Base-by-base conservation (phyloP, 2,329 filamentous ascomycete species). In the Nemania sp. region DNA sequence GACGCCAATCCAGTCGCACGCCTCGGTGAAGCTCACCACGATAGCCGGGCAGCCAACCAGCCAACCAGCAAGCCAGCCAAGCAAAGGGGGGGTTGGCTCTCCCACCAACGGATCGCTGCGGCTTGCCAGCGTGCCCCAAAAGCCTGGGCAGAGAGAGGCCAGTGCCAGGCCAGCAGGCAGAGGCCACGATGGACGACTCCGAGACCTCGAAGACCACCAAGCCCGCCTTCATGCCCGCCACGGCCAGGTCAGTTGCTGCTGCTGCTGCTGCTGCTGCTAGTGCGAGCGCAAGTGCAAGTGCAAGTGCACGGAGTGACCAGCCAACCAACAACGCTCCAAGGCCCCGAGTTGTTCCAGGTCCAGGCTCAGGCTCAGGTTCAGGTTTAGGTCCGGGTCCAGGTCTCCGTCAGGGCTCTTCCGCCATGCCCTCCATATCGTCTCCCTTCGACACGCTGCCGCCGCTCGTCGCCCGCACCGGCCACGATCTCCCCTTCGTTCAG, bases 401-500 rank as follows among this genome's bases (percentile, higher is more conserved):
- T n/a, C 24, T 19, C 6, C 8, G 44, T 6, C 33, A 33, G n/a
- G 7, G 33, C 14, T 15, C 28, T 23, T 31, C 46, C 20, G 42
- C 33, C 47, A 50, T 51, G 56, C 37, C 55, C 34, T 46, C 56
- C 46, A 39, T 49, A n/a, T 41, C 57, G 40, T 42, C 44, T 14
- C 33, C 24, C 11, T 52, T 37, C 14, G 46, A 26, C 33, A 59
- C 63, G 41, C 57, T 65, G 51, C 60, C 63, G 56, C 61, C 62
- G 54, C 58, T 65, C 30, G 56, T 60, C 28, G 55, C 59, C 60
- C 59, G 68, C 68, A 64, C 66, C 53, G 71, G 75, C 70, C 74
- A 76, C 70, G 73, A 81, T 69, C 78, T 81, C 65, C 79, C 77
- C 60, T 82, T 83, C 70, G 81, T 82, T 65, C 78, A 80, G 70